Evolutionary conservation across 2,329 filamentous ascomycete species (phyloP), one percentile per base, ranked within the genome.

Genomic region (Drechslerella stenobrocha): DNA sequence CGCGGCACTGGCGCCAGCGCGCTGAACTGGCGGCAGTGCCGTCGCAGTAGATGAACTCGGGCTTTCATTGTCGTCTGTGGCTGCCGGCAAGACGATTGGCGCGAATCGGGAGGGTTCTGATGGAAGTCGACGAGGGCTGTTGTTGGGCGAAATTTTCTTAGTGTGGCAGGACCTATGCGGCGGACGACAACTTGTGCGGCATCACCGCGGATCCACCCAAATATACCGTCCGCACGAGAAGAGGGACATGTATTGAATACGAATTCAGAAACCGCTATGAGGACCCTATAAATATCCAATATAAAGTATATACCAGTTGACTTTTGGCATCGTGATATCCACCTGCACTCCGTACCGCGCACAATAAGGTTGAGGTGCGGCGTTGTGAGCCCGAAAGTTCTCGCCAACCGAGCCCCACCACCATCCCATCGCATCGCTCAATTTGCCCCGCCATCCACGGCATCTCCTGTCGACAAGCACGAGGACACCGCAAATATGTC

Each of bases 21-120:
- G 44, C 57, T 61, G 47, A 69, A 63, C 9, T 56, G 58, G 52
- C 64, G 64, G 57, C 64, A 69, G 52, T 69, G 64, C 40, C 64
- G 64, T 45, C 58, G 56, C 20, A 69, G 37, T 24, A 63, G 35
- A 11, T 61, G 52, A 26, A 57, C 58, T 60, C 57, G 51, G 26
- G 64, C 64, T 51, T 48, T 69, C 64, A 69, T 69, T 9, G 32
- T 63, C 11, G 47, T 11, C 26, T 40, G 7, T 48, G 45, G 46
- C 24, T 50, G 44, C 44, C 45, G 22, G 46, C 28, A 20, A 47
- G 26, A 30, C 24, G 44, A 67, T 42, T 51, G 44, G 50, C 20
- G 60, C 30, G 45, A 18, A 18, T 42, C 26, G 24, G 45, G 28
- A 26, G 28, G 8, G 35, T 32, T 40, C 28, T 46, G 28, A 11